Conservation (phyloP, 805 yeast species). For the Starmerella cellae region DNA sequence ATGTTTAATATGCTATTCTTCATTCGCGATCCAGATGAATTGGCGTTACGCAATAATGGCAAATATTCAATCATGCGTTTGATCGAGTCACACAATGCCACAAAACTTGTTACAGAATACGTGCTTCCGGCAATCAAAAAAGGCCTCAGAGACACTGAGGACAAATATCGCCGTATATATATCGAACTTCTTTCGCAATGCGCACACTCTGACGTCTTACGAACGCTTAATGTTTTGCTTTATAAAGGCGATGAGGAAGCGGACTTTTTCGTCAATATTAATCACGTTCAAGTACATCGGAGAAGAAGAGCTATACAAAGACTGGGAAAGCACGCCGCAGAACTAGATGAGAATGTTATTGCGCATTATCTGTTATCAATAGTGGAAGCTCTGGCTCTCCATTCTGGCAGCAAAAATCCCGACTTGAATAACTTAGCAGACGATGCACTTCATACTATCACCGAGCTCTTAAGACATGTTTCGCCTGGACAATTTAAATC, state of each 20-base stretch:
- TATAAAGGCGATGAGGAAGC: slow-evolving; percentile 67
- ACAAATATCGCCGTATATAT: slow-evolving; percentile 58
- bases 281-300: slow-evolving; percentile 73
- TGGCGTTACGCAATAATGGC: slow-evolving; percentile 69
- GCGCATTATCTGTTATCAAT: slow-evolving; percentile 76
- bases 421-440: slow-evolving; percentile 29
- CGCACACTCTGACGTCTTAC: slow-evolving; percentile 28
- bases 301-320: slow-evolving; percentile 72
- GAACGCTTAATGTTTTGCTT: slow-evolving; percentile 35
- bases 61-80: slow-evolving; percentile 49
- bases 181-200: slow-evolving; percentile 51
- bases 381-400: slow-evolving; percentile 67
- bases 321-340: slow-evolving; percentile 34
- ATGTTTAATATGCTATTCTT: slow-evolving; percentile 54
- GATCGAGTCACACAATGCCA: slow-evolving; percentile 34
- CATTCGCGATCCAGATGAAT: slow-evolving; percentile 65
- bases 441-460: slow-evolving; percentile 46
- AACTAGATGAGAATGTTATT: slow-evolving; percentile 35
- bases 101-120: slow-evolving; percentile 34
- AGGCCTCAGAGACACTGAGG: slow-evolving; percentile 52
- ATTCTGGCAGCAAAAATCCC: slow-evolving; percentile 22
- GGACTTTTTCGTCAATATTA: slow-evolving; percentile 61
- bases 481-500: slow-evolving; percentile 76
- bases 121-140: slow-evolving; percentile 51
- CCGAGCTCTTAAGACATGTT: slow-evolving; percentile 42